Base-by-base conservation (phyloP, 2,329 filamentous ascomycete genomes). In the Cephalotrichum gorgonifer region DNA sequence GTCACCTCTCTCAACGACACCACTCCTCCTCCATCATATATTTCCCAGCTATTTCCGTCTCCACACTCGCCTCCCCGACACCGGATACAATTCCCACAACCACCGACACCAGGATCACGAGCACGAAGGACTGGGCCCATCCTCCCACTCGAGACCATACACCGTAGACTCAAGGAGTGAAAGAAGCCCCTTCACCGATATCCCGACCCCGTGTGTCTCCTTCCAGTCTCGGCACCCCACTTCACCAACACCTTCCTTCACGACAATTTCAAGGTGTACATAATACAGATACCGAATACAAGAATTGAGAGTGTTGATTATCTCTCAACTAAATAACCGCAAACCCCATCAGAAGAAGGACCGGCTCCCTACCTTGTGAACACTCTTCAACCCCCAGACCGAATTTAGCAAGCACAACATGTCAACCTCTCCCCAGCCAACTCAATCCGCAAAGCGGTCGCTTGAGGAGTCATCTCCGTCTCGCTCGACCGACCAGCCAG, bases 391-490 rank as follows among this genome's bases (percentile, higher is more conserved):
- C 15, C 12, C 27, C 44, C 33, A n/a, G 11, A 23, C 14, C 35
- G 35, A 47, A 39, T 38, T 28, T 39, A 39, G 31, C 23, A 38
- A 57, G 35, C n/a, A 39, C 69, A 79, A 67, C 58, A 90, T 90
- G 86, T 89, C 86, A 71, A 78, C 84, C 54, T 88, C 79, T 56
- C 80, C 79, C 27, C 69, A 75, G 53, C 79, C 80, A 46, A 85
- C 82, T 51, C 81, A 87, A 62, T 83, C 81, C 58, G 74, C 79
- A 54, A 98, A 98, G 79, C 89, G 93, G 62, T 93, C 93, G 53
- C 81, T 98, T 56, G 93, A 98, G 75, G 93, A 97, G 11, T 97
- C 93, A 17, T 98, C 93, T 9, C 93, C 93, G 31, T 95, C 89
- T 28, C 86, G 86, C 54, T 85, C 86, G 35, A 88, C 81, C 63